These are phyloP conservation scores for Phyllosticta citriasiana DNA, from an alignment of 2,329 filamentous ascomycete genomes.

Conservation along the genomic window DNA sequence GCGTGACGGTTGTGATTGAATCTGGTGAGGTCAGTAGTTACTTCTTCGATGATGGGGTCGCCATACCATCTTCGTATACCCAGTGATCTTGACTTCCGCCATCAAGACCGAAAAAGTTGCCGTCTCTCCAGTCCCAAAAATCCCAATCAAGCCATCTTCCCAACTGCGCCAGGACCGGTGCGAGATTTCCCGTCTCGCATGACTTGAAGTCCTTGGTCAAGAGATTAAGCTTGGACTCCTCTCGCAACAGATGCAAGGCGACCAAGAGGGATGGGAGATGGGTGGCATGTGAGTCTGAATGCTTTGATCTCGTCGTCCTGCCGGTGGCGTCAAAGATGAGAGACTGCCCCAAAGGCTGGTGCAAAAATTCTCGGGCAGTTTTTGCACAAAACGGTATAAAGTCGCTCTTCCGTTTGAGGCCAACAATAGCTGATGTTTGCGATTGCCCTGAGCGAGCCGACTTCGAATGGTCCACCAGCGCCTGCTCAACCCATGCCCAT, in stretches of 20 bases:
- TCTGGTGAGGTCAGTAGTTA: neutral
- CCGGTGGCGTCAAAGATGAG: neutral
- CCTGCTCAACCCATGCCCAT: constrained; percentile 26
- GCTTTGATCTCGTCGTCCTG: constrained; percentile 3
- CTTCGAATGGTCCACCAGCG: constrained; percentile 11
- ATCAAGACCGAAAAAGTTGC: constrained; percentile 51
- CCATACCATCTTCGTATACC: constrained; percentile 44
- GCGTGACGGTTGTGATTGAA: constrained; percentile 3
- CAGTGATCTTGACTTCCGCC: constrained; percentile 45
- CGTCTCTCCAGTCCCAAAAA: constrained; percentile 45
- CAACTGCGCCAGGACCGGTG: constrained; percentile 71
- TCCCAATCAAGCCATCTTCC: constrained; percentile 71
- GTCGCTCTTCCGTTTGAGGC: constrained; percentile 19
- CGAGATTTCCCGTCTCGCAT: constrained; percentile 43
- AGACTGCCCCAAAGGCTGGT: constrained; percentile 25
- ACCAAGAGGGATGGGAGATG: constrained; percentile 59
- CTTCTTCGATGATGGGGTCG: constrained; percentile 8
- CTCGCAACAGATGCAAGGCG: constrained; percentile 73
- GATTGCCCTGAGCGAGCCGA: no score
- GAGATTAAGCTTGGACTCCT: constrained; percentile 77
- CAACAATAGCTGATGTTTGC: neutral
- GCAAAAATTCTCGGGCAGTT: constrained; percentile 24
- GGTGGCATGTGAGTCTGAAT: constrained; percentile 3
- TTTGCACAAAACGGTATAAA: constrained; percentile 21
- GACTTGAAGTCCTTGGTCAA: constrained; percentile 40